phyloP scores from a whole-genome alignment of 1,284 basidiomycete genomes.

The Ustilago shanxiensis region DNA sequence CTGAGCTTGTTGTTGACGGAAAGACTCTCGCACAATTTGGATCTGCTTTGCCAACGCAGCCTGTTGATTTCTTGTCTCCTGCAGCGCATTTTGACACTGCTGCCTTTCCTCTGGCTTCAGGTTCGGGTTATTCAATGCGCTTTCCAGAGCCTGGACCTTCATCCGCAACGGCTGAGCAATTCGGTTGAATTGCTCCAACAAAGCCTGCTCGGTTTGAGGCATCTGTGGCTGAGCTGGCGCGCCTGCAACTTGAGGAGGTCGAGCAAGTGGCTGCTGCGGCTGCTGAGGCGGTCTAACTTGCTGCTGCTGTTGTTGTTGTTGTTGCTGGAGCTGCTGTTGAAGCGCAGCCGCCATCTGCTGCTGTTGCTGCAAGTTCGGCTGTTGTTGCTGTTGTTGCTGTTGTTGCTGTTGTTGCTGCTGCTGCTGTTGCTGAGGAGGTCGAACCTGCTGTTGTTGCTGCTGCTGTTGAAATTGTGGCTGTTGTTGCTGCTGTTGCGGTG shows the following conservation, averaged over 20 bases:
- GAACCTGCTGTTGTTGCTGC: conserved; percentile 25
- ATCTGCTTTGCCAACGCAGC: conserved; percentile 61
- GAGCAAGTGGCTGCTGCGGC: conserved; percentile 16
- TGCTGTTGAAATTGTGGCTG: conserved; percentile 27
- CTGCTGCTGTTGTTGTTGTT: conserved; percentile 25
- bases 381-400: conserved; percentile 31
- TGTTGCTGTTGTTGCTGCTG: conserved; percentile 25
- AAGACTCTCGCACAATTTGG: conserved; percentile 55
- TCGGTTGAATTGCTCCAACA: conserved; percentile 62
- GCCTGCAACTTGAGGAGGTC: conserved; percentile 24
- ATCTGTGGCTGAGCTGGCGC: conserved; percentile 35
- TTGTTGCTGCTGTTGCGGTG: conserved; percentile 25
- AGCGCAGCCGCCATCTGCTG: conserved; percentile 39
- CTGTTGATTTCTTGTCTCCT: conserved; percentile 59
- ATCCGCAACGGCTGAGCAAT: conserved; percentile 57
- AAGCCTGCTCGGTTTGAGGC: conserved; percentile 55
- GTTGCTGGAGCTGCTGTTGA: conserved; percentile 30
- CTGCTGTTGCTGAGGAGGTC: conserved; percentile 24
- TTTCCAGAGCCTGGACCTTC: conserved; percentile 58
- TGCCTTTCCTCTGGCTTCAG: conserved; percentile 60
- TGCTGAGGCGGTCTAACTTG: conserved; percentile 12
- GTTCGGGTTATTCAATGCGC: conserved; percentile 46
- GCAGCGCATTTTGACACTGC: conserved; percentile 57
- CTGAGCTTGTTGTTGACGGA: conserved; percentile 57
- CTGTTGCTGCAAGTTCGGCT: conserved; percentile 43